Evolutionary conservation across 2,329 filamentous ascomycete species (phyloP), one percentile per base, ranked within the genome.

Genomic region (Sclerotinia nivalis): DNA sequence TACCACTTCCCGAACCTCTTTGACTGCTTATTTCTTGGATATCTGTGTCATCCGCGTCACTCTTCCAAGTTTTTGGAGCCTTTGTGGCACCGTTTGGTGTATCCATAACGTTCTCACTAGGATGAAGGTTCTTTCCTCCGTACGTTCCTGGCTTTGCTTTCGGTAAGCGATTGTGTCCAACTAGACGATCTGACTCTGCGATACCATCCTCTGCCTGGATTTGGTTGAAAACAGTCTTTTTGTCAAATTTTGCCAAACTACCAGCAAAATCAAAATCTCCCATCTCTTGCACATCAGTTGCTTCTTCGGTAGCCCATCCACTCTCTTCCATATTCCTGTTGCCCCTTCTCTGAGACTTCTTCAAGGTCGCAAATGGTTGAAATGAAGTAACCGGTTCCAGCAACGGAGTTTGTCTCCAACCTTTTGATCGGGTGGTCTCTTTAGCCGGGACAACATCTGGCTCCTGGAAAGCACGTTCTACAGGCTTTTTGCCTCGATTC

Each of bases 251-350:
- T 60, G 93, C 94, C 45, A 98, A 84, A 74, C 93, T 93, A 68
- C 89, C 89, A 75, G 92, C 90, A 76, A 98, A 98, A 80, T 98
- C 95, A 76, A 98, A 98, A 72, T 98, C 96, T 15, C 92, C 93
- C 84, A 96, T 87, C 78, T 96, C 95, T 80, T 95, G 92, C 31
- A 96, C 92, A 78, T 98, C 96, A 0, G 93, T 97, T 31, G 95
- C 94, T 77, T 98, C 95, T 78, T 97, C 96, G 0, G 95, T 97
- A 5, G 93, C 93, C 94, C 95, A 98, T 4, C 93, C 95, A 78
- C 93, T 96, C 56, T 93, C 87, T 71, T 83, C 82, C 47, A 76
- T 78, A 78, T 79, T 71, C 43, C 18, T 74, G 81, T 83, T 59
- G 8, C 71, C 59, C 78, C 80, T 74, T 80, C 83, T 69, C 79